Evolutionary conservation across 371 early-diverging fungal genomes (phyloP), one percentile per base, ranked within the genome.

Genomic region (Rhizopus arrhizus): DNA sequence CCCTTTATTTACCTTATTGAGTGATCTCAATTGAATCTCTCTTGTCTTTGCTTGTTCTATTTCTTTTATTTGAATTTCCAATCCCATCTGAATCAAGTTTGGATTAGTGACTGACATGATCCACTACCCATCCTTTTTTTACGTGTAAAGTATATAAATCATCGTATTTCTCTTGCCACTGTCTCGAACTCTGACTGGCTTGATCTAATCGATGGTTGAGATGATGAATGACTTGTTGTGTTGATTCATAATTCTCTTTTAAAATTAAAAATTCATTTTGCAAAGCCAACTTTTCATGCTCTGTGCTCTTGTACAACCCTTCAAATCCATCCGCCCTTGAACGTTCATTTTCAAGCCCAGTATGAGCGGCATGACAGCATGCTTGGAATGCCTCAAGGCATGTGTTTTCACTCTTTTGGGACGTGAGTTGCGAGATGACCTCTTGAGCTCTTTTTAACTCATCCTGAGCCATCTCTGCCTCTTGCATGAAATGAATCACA

Each of bases 21-120:
- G 65, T 0, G 80, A 74, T 64, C 79, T 85, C 47, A 86, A 66
- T 35, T 88, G 81, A 50, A 72, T 68, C 64, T 88, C 89, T 1
- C 84, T 72, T 40, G 83, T 66, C 53, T 75, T 79, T 33, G 73
- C 75, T 56, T 87, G 82, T 11, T 86, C 84, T 4, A 73, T n/a
- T 16, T 71, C 68, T 9, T 71, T 40, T 29, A 29, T 48, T 22
- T 73, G 48, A 48, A 29, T 29, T 29, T 48, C 29, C n/a, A 46
- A 38, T 4, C 16, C 9, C 10, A 33, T 42, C 55, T 55, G 40
- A 5, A 12, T 12, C 40, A 0, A 40, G 2, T 43, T 1, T 43
- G 5, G 12, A 5, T n/a, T n/a, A 9, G 43, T 43, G 36, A 22
- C 22, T 22, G 22, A 22, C 22, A 1, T 36, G 0, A 36, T 36